Base-by-base conservation (phyloP, 78 protist genomes). In the Fonticula alba region DNA sequence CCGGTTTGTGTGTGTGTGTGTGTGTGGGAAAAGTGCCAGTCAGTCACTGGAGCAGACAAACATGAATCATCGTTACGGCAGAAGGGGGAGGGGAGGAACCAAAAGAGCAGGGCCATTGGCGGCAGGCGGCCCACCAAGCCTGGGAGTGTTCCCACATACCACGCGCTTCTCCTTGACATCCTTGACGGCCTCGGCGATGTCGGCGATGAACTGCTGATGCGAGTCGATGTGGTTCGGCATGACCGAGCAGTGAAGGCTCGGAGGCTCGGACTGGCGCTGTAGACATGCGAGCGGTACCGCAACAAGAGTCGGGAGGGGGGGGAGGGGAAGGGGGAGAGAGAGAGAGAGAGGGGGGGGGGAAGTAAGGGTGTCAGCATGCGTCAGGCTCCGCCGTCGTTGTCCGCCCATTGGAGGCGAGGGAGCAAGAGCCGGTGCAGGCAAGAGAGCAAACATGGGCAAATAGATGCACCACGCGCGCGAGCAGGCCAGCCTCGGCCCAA, bases 251-350 rank as follows among this genome's bases (percentile, higher is more conserved):
- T 66, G 71, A 0, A 66, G 35, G 35, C 49, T 31, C 14, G 29
- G 0, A 3, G 71, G 71, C 11, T 10, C 6, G 54, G 40, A 51
- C 53, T 66, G 71, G 20, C 59, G 32, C 53, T 62, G 31, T 7
- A 3, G 43, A 38, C 43, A 7, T 7, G 43, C 43, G 43, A 3
- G 43, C 43, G 43, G 17, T 7, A 9, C 17, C 7, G 3, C 17
- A 38, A 7, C 43, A n/a, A n/a, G n/a, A n/a, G n/a, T n/a, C n/a
- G n/a, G n/a, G n/a, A n/a, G n/a, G n/a, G n/a, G n/a, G n/a, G n/a
- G n/a, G n/a, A n/a, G n/a, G n/a, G n/a, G n/a, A n/a, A n/a, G n/a
- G n/a, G n/a, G n/a, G n/a, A n/a, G n/a, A n/a, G n/a, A n/a, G n/a
- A n/a, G n/a, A n/a, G n/a, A n/a, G n/a, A n/a, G n/a, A n/a, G n/a